phyloP scores from a whole-genome alignment of 2,329 filamentous ascomycete genomes.

The Aspergillus tubingensis region DNA sequence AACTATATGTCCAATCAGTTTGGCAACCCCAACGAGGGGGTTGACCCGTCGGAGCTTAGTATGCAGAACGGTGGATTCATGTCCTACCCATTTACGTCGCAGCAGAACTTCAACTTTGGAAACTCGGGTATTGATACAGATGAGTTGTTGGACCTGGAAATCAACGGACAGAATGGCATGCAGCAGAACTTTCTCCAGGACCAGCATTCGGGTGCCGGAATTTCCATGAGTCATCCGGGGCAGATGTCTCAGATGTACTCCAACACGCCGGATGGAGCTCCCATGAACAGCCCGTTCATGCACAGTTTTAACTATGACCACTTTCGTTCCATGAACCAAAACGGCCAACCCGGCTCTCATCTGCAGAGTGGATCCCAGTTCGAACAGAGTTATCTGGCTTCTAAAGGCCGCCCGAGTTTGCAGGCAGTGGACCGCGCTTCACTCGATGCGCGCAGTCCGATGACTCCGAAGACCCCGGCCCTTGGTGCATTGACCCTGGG shows the following conservation, averaged over 20 bases:
- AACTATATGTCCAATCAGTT: slow-evolving; percentile 59
- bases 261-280: slow-evolving; percentile 85
- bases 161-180: slow-evolving; percentile 43
- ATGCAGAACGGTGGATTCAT: slow-evolving; percentile 60
- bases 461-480: slow-evolving; percentile 83
- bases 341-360: slow-evolving; percentile 45
- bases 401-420: slow-evolving; percentile 62
- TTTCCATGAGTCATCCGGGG: slow-evolving; percentile 65
- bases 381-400: slow-evolving; percentile 60
- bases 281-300: slow-evolving; percentile 87
- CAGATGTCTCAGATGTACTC: slow-evolving; percentile 77
- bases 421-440: slow-evolving; percentile 71
- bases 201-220: slow-evolving; percentile 55
- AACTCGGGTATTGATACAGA: slow-evolving; percentile 83
- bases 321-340: slow-evolving; percentile 67
- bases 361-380: slow-evolving; percentile 46
- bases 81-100: slow-evolving; percentile 61
- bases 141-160: slow-evolving; percentile 71
- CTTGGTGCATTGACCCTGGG: slow-evolving; percentile 72
- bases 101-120: slow-evolving; percentile 73
- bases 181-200: slow-evolving; percentile 48
- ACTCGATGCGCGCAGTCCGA: slow-evolving; percentile 73
- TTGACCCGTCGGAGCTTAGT: slow-evolving; percentile 83
- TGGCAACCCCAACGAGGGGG: slow-evolving; percentile 57
- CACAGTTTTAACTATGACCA: slow-evolving; percentile 76